These are phyloP conservation scores for Crassisporium funariophilum DNA, from an alignment of 768 basidiomycete genomes.

Conservation along the genomic window DNA sequence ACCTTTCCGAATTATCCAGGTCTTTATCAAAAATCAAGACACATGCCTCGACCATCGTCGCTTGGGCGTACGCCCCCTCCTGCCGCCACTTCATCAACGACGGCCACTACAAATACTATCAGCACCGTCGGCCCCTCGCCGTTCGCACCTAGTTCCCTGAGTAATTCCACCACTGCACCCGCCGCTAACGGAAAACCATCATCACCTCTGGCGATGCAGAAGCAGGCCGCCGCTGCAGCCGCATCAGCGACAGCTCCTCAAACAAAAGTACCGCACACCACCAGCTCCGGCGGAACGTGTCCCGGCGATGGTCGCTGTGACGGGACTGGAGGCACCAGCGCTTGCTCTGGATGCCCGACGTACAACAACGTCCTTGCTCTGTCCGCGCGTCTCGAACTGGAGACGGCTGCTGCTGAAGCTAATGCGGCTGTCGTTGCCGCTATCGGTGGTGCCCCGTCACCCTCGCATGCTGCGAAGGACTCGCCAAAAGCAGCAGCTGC, in stretches of 20 bases:
- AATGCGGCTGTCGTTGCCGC: constrained; percentile 26
- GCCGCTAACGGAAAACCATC: constrained; percentile 22
- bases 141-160: constrained; percentile 28
- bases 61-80: constrained; percentile 47
- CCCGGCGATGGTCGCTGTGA: constrained; percentile 98
- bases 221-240: constrained; percentile 1
- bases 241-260: constrained; percentile 10
- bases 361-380: constrained; percentile 81
- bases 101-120: constrained; percentile 11
- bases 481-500: neutral
- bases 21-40: constrained; percentile 83
- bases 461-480: constrained; percentile 9
- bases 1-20: constrained; percentile 46
- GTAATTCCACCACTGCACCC: constrained; percentile 18
- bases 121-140: constrained; percentile 36
- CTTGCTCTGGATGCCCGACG: constrained; percentile 95
- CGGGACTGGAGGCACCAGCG: constrained; percentile 91
- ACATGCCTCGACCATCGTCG: constrained; percentile 70
- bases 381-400: constrained; percentile 42
- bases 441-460: constrained; percentile 16
- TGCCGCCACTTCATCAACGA: constrained; percentile 23
- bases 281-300: constrained; percentile 68
- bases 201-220: constrained; percentile 6
- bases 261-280: constrained; percentile 18
- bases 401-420: constrained; percentile 32